Conservation (phyloP, 805 yeast genomes). For the Cyberlindnera xylosilytica region DNA sequence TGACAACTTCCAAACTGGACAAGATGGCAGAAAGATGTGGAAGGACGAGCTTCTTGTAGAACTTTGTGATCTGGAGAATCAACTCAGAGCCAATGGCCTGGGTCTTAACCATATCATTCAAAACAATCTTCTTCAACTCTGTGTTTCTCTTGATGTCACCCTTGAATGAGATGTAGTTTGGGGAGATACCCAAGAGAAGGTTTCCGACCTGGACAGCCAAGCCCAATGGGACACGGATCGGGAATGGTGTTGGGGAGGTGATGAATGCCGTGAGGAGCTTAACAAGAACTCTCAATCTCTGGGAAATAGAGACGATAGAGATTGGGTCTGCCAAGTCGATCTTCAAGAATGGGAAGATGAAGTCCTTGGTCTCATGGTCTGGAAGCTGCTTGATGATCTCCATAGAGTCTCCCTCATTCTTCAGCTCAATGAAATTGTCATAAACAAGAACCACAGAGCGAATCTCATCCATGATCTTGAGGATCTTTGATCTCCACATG, state of each 20-base stretch:
- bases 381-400: constrained; percentile 41
- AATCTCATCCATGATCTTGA: constrained; percentile 47
- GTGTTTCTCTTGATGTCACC: constrained; percentile 56
- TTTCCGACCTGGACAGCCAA: constrained; percentile 49
- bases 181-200: constrained; percentile 51
- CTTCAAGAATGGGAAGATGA: constrained; percentile 45
- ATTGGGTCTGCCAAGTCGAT: constrained; percentile 59
- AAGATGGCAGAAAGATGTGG: constrained; percentile 51
- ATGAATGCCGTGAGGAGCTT: constrained; percentile 44
- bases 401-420: constrained; percentile 50
- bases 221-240: constrained; percentile 65
- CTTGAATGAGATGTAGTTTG: constrained; percentile 51
- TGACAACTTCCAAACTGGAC: constrained; percentile 51
- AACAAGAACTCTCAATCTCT: constrained; percentile 46
- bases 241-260: constrained; percentile 49
- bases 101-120: constrained; percentile 39
- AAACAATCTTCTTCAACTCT: constrained; percentile 42
- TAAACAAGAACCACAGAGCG: constrained; percentile 55
- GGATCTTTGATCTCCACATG: constrained; percentile 47
- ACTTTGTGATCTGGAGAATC: constrained; percentile 29
- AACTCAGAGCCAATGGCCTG: constrained; percentile 45
- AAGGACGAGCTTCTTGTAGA: constrained; percentile 33
- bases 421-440: constrained; percentile 53
- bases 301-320: constrained; percentile 48
- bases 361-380: constrained; percentile 23